Percentiles rank a stretch among this genome's conserved stretches.
phyloP scores from a whole-genome alignment of 495 filamentous ascomycete species.

The Penicillium salamii region DNA sequence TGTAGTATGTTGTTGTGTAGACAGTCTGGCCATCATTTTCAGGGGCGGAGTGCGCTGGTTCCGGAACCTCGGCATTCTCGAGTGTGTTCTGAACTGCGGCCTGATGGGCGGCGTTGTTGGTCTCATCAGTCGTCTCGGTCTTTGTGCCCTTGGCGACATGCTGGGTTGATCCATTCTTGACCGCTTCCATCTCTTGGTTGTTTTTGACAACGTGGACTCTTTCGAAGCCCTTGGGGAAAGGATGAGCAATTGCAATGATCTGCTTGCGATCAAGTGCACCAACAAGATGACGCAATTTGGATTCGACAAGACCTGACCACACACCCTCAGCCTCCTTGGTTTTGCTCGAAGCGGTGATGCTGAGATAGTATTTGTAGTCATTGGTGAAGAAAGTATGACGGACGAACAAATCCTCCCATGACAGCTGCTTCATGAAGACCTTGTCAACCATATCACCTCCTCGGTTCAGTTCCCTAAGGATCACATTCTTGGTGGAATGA shows the following conservation, averaged over 20 bases:
- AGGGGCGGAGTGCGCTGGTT: constrained; percentile 35
- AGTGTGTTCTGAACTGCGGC: constrained; percentile 47
- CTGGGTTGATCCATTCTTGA: constrained; percentile 67
- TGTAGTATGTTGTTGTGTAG: constrained; percentile 85
- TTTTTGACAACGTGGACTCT: constrained; percentile 69
- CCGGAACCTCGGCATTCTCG: constrained; percentile 42
- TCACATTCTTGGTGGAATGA: constrained; percentile 76
- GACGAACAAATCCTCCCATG: constrained; percentile 84
- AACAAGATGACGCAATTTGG: constrained; percentile 82
- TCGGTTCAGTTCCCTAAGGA: constrained; percentile 76
- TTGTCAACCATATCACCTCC: constrained; percentile 75
- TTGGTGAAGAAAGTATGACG: constrained; percentile 89
- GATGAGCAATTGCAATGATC: constrained; percentile 78
- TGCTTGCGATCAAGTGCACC: constrained; percentile 69
- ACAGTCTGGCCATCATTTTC: constrained; percentile 46
- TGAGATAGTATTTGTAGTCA: constrained; percentile 92
- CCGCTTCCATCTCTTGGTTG: constrained; percentile 66
- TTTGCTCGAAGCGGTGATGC: constrained; percentile 79
- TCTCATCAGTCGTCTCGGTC: constrained; percentile 57
- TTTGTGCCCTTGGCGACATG: constrained; percentile 62
- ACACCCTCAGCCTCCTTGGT: constrained; percentile 79
- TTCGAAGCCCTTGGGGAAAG: constrained; percentile 90
- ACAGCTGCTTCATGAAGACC: constrained; percentile 69
- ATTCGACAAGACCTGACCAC: constrained; percentile 92
- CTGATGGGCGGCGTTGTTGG: constrained; percentile 52